Percentiles rank a stretch among this genome's conserved stretches.
phyloP scores from a whole-genome alignment of 1,139 yeast species.

The Kluyveromyces marxianus region DNA sequence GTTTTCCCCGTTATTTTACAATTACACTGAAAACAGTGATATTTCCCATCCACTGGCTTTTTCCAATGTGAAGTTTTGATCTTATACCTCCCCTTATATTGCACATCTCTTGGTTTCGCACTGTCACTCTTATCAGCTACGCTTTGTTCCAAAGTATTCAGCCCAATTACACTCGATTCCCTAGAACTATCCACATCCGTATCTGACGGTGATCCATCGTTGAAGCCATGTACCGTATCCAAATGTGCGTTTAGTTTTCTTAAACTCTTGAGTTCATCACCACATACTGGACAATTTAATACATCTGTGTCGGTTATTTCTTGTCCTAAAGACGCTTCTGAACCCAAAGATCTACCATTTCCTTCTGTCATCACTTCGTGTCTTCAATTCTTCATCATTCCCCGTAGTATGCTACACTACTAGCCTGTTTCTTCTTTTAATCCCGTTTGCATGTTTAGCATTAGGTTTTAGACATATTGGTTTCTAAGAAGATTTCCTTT shows the following conservation, averaged over 20 bases:
- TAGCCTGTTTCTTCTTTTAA: background rate
- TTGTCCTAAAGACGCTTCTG: background rate
- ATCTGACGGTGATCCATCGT: constrained; percentile 15
- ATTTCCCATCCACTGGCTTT: constrained; percentile 38
- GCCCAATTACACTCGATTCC: constrained; percentile 12
- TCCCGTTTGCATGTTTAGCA: too few species aligned
- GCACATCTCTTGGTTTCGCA: background rate
- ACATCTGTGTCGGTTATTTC: background rate
- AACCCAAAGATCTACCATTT: constrained; percentile 11
- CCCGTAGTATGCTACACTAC: background rate
- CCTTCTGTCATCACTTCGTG: background rate
- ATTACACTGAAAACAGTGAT: constrained; percentile 33
- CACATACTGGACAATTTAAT: constrained; percentile 62
- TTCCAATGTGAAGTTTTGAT: constrained; percentile 61
- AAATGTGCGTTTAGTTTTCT: constrained; percentile 60
- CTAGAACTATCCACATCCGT: constrained; percentile 12
- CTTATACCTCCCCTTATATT: constrained; percentile 19
- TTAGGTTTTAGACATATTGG: too few species aligned
- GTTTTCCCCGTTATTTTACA: constrained; percentile 39
- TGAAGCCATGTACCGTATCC: constrained; percentile 54
- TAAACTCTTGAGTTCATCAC: constrained; percentile 50
- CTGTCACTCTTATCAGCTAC: background rate
- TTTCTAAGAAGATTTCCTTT: too few species aligned
- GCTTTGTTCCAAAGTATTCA: constrained; percentile 1
- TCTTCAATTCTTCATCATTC: background rate